These are phyloP conservation scores for Coriolopsis trogii DNA, from an alignment of 1,284 basidiomycete species.

Conservation along the genomic window DNA sequence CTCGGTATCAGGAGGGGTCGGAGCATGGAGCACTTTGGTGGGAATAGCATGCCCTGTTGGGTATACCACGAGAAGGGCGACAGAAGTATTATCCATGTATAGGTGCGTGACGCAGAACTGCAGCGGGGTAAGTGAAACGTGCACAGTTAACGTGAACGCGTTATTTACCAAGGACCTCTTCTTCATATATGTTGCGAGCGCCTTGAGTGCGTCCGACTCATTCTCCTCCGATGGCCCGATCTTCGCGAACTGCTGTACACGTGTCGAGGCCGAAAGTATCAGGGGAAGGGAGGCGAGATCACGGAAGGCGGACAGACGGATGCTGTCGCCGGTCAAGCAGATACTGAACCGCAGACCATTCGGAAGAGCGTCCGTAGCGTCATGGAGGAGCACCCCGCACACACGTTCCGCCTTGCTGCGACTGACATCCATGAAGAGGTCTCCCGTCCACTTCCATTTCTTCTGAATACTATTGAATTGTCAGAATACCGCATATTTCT, in stretches of 20 bases:
- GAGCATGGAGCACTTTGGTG: conserved; percentile 32
- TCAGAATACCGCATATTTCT: too few relatives aligned
- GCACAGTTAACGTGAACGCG: conserved; percentile 3
- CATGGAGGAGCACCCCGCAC: conserved; percentile 51
- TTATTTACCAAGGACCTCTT: conserved; percentile 29
- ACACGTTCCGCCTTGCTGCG: conserved; percentile 41
- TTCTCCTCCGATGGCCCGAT: conserved; percentile 42
- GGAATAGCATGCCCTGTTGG: conserved; percentile 30
- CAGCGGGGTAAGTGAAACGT: conserved; percentile 1
- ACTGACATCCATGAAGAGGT: conserved; percentile 34
- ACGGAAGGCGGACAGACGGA: conserved; percentile 52
- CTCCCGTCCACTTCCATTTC: conserved; percentile 42
- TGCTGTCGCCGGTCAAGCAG: conserved; percentile 40
- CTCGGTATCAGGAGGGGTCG: background rate
- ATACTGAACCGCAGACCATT: conserved; percentile 54
- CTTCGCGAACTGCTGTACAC: conserved; percentile 53
- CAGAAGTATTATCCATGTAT: conserved; percentile 44
- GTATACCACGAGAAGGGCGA: conserved; percentile 46
- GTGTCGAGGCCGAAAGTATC: conserved; percentile 51
- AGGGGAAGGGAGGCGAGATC: conserved; percentile 45
- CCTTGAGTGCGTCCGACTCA: conserved; percentile 44
- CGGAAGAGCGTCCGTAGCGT: conserved; percentile 42
- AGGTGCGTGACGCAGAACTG: conserved; percentile 57
- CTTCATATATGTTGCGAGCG: conserved; percentile 49
- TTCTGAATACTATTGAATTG: conserved; percentile 23